These are phyloP conservation scores for Phytophthora pini DNA, from an alignment of 352 stramenopile species.

Conservation along the genomic window DNA sequence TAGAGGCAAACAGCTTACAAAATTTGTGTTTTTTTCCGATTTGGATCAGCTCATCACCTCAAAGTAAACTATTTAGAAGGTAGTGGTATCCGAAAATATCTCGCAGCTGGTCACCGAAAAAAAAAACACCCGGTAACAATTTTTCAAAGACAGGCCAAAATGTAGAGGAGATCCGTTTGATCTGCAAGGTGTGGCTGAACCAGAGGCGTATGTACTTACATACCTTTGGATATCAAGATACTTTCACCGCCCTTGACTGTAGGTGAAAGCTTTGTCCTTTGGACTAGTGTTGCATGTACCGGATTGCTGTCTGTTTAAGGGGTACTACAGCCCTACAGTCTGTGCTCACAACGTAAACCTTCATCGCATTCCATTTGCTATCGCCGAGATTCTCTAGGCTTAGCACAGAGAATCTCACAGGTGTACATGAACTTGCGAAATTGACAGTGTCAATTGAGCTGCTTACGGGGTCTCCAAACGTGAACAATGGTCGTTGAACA, in stretches of 20 bases:
- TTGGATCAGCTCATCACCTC: not conserved
- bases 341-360: too few relatives aligned
- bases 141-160: constrained; percentile 10
- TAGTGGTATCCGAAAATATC: not conserved
- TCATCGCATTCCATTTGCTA: too few relatives aligned
- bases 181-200: not conserved
- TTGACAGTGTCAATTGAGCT: too few relatives aligned
- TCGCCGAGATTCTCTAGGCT: too few relatives aligned
- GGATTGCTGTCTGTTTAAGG: not conserved
- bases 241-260: not conserved
- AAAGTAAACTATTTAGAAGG: constrained; percentile 23
- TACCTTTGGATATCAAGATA: not conserved
- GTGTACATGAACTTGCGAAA: too few relatives aligned
- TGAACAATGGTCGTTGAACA: too few relatives aligned
- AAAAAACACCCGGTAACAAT: not conserved
- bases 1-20: constrained; percentile 1
- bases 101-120: constrained; percentile 5
- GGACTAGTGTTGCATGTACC: too few relatives aligned
- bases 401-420: too few relatives aligned
- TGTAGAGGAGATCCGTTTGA: constrained; percentile 5
- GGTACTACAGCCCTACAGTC: too few relatives aligned
- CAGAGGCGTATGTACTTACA: not conserved
- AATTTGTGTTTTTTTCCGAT: not conserved
- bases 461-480: too few relatives aligned
- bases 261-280: not conserved